Conservation (phyloP, 345 rosid species). For the Melastoma malabathricum region DNA sequence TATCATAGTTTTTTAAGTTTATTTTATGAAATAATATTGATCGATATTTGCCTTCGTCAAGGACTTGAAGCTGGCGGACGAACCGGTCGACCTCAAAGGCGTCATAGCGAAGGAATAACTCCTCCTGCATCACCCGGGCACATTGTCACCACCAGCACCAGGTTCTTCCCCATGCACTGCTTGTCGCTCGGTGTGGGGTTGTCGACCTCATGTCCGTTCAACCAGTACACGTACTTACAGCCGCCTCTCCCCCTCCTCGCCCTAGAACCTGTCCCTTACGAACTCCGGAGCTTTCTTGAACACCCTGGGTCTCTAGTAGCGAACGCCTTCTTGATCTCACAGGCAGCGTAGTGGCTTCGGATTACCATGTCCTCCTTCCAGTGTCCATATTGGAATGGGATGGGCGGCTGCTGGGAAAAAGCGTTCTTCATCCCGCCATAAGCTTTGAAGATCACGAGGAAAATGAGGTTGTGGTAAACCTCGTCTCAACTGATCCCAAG, state of each 20-base stretch:
- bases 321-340: conserved; percentile 14
- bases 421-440: conserved; percentile 14
- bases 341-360: conserved; percentile 17
- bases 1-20: no score
- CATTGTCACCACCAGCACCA: conserved; percentile 23
- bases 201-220: conserved; percentile 28
- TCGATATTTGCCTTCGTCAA: conserved; percentile 7
- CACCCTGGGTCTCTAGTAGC: conserved; percentile 18
- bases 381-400: conserved; percentile 13
- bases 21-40: no score
- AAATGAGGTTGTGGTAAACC: conserved; percentile 15
- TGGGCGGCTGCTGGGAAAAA: conserved; percentile 13
- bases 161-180: conserved; percentile 30
- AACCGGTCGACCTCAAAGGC: conserved; percentile 17
- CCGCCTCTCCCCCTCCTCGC: conserved; percentile 25
- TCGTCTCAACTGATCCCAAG: conserved; percentile 16
- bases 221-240: conserved; percentile 29
- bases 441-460: conserved; percentile 12
- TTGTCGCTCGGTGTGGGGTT: conserved; percentile 18
- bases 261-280: conserved; percentile 12
- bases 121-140: conserved; percentile 23
- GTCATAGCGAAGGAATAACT: conserved; percentile 24
- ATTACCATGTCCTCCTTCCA: conserved; percentile 15
- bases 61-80: conserved; percentile 15
- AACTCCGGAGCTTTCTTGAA: conserved; percentile 17